Evolutionary conservation across 805 yeast genomes (phyloP), one percentile per base, ranked within the genome.

Genomic region (Geotrichum ghanense): DNA sequence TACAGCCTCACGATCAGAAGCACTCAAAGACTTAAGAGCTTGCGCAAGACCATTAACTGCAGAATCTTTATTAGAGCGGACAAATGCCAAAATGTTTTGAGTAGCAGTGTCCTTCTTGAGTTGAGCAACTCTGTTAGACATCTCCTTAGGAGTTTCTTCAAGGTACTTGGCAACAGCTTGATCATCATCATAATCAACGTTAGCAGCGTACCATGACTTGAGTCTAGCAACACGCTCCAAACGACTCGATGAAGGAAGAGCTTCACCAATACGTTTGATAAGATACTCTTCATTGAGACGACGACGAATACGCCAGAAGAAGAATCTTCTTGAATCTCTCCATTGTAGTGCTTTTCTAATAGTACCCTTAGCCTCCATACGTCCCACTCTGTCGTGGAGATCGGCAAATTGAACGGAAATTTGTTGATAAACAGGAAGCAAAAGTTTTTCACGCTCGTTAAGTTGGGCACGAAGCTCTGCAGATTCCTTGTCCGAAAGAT

Each of bases 231-330:
- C 78, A 68, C 81, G 80, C 67, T 89, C 96, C 50, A 88, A 72
- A 65, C 89, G 79, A 17, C 76, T 70, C 20, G 82, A 73, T 46
- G 68, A 64, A 45, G 78, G 70, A 48, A 83, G 64, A 49, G 78
- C 81, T 48, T 76, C 79, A 46, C 78, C 76, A 55, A 89, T 75
- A 61, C 83, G 76, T 65, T 76, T 79, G 64, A 87, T 70, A 63
- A 90, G 71, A 67, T 87, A 86, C 66, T 86, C 95, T 69, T 92
- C 98, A 63, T 84, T 81, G 66, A 92, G 72, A 66, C 96, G 86
- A 70, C 98, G 83, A 71, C 97, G 85, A 51, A 87, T 77, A 68
- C 99, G 81, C 98, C 98, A 92, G 92, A 86, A 92, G 80, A 92
- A 92, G 79, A 75, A 85, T 61, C 97, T 80, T 74, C 99, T 86